Evolutionary conservation across 129 eudicot genomes (phyloP).

Genomic region (Lactuca saligna): DNA sequence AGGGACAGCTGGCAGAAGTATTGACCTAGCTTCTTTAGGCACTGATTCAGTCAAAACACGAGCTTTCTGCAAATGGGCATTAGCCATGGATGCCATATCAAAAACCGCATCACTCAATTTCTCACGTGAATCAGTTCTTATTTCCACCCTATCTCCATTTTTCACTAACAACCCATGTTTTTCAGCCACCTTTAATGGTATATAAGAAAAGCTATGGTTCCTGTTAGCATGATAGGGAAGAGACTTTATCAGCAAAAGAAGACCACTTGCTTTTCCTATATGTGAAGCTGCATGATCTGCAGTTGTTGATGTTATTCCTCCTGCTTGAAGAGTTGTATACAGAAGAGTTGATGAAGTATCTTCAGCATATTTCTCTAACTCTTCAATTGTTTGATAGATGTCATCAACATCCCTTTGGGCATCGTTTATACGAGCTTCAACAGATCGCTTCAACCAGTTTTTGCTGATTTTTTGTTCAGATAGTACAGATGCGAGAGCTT

Average conservation of each 20-base stretch:
- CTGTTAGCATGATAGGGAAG: slow-evolving; percentile 83
- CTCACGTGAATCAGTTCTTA: slow-evolving; percentile 69
- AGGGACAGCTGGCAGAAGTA: slow-evolving; percentile 81
- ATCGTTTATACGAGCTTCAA: slow-evolving; percentile 84
- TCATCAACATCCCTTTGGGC: slow-evolving; percentile 73
- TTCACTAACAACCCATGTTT: slow-evolving; percentile 66
- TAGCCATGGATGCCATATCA: slow-evolving; percentile 90
- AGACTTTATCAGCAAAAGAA: slow-evolving; percentile 70
- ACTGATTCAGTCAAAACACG: slow-evolving; percentile 67
- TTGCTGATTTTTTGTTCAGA: slow-evolving; percentile 74
- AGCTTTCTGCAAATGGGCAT: slow-evolving; percentile 78
- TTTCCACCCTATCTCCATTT: slow-evolving; percentile 55
- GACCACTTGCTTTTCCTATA: slow-evolving; percentile 94
- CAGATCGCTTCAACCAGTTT: slow-evolving; percentile 87
- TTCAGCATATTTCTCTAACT: slow-evolving; percentile 82
- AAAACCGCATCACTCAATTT: slow-evolving; percentile 61
- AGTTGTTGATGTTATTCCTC: slow-evolving; percentile 70
- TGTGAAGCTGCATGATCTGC: slow-evolving; percentile 99
- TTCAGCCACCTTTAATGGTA: slow-evolving; percentile 74
- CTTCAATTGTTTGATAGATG: slow-evolving; percentile 60
- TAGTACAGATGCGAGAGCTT: slow-evolving; percentile 64
- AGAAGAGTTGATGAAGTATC: slow-evolving; percentile 81
- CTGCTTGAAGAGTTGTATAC: slow-evolving; percentile 85
- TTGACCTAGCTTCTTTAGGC: slow-evolving; percentile 72
- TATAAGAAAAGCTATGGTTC: slow-evolving; percentile 56